A percentile compares a stretch with the other conserved stretches of the same genome.
These are phyloP conservation scores for Psilocybe sp. DNA, from an alignment of 768 basidiomycete genomes.

Conservation along the genomic window DNA sequence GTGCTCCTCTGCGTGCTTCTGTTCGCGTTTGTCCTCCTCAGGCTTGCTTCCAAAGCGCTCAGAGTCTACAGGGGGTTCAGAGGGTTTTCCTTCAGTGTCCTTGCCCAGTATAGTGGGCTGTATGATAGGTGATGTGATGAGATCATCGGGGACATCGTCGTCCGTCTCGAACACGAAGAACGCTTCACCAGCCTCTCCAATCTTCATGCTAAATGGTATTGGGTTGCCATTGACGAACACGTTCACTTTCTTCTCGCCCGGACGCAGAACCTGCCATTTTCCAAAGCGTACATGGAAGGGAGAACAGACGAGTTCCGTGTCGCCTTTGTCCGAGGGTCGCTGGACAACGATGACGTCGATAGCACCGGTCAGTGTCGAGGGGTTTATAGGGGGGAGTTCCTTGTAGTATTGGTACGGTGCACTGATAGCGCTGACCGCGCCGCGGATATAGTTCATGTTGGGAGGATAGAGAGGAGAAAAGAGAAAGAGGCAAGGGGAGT, in stretches of 20 bases:
- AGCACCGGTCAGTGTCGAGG: slow-evolving; percentile 94
- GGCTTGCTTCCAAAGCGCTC: slow-evolving; percentile 43
- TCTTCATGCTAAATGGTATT: slow-evolving; percentile 96
- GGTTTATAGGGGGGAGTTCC: slow-evolving; percentile 83
- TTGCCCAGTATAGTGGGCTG: slow-evolving; percentile 54
- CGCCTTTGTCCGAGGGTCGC: slow-evolving; percentile 60
- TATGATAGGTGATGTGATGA: slow-evolving; percentile 91
- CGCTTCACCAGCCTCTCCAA: slow-evolving; percentile 97
- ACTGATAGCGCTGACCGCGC: slow-evolving; percentile 80
- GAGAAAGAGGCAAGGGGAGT: slow-evolving; percentile 13
- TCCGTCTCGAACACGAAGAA: slow-evolving; percentile 99
- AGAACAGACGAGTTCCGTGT: slow-evolving; percentile 77
- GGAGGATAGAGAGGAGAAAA: slow-evolving; percentile 14
- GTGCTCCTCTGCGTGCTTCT: slow-evolving; percentile 10
- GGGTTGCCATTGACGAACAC: slow-evolving; percentile 82
- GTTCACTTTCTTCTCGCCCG: slow-evolving; percentile 93
- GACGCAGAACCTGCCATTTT: slow-evolving; percentile 92
- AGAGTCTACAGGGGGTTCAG: slow-evolving; percentile 21
- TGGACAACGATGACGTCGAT: slow-evolving; percentile 98
- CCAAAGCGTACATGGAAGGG: slow-evolving; percentile 98
- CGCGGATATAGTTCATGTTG: slow-evolving; percentile 84
- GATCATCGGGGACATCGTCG: slow-evolving; percentile 87
- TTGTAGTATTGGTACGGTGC: slow-evolving; percentile 90
- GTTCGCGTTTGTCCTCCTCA: slow-evolving; percentile 7
- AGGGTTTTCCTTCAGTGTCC: slow-evolving; percentile 18